Evolutionary conservation across 257 asterid species (phyloP).

Genomic region (Solanum gracilifrons): DNA sequence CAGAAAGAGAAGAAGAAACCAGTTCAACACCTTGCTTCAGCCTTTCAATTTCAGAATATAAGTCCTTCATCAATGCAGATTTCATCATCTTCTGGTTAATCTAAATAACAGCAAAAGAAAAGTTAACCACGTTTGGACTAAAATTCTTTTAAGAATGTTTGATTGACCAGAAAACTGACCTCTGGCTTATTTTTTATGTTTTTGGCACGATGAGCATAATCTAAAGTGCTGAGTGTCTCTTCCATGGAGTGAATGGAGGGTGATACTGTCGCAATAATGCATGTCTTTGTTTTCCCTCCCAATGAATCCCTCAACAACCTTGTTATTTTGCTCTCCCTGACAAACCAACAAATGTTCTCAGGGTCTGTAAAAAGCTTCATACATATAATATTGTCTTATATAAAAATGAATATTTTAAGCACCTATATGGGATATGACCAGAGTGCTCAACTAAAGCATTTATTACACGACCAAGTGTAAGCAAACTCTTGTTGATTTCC

Average conservation of each 20-base stretch:
- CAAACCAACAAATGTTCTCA: not conserved
- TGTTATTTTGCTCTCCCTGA: conserved; percentile 96
- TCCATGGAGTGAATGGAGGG: conserved; percentile 86
- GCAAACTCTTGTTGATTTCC: conserved; percentile 96
- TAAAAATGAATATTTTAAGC: not conserved
- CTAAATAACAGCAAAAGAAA: conserved; percentile 26
- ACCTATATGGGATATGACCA: conserved; percentile 97
- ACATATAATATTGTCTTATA: not conserved
- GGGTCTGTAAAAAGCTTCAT: not conserved
- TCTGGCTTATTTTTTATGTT: conserved; percentile 98
- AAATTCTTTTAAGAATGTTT: not conserved
- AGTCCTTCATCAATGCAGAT: conserved; percentile 34
- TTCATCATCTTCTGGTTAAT: conserved; percentile 81
- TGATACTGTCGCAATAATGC: conserved; percentile 89
- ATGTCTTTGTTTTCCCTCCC: conserved; percentile 98
- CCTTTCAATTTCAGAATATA: conserved; percentile 56
- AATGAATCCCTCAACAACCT: conserved; percentile 91
- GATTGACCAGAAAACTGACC: conserved; percentile 29
- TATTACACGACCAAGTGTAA: conserved; percentile 93
- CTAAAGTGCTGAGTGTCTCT: conserved; percentile 95
- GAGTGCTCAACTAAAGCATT: conserved; percentile 97
- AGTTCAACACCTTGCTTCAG: conserved; percentile 76
- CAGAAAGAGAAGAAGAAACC: not conserved
- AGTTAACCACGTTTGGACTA: not conserved
- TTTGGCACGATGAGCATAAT: conserved; percentile 98